Evolutionary conservation across 1,284 basidiomycete species (phyloP), one percentile per base, ranked within the genome.

Genomic region (Porogramme epimiltina): DNA sequence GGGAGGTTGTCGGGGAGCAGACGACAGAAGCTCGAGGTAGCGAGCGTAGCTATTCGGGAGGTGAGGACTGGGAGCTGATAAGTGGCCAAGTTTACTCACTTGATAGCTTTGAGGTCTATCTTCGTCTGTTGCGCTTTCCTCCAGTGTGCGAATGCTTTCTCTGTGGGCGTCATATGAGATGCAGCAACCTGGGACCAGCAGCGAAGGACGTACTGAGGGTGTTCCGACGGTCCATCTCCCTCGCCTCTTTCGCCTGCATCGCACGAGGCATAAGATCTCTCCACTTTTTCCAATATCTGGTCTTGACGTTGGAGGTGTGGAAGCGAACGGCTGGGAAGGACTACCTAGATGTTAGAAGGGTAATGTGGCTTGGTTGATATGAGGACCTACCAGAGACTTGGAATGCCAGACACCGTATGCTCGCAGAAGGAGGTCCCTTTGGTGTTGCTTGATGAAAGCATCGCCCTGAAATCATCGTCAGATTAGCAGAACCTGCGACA

Each of bases 281-380:
- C 89, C 89, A 92, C 26, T 70, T 71, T 38, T 74, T 69, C 81
- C 88, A 90, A 53, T 76, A 77, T 55, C 78, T 83, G 4, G 70
- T 67, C 66, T 87, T 90, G 39, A 77, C 65, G 55, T 80, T 77
- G 20, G 72, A 77, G 1, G 85, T 80, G 66, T 85, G 77, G 66
- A 91, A 88, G 18, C 80, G 80, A 53, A 92, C 81, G 4, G 89
- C 90, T 33, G 89, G 88, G 16, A 90, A 71, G 22, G 86, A 83
- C 87, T 37, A n/a, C n/a, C 5, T 6, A 16, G 34, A 5, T 16
- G 16, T 37, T 13, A 37, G 34, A 37, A 6, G n/a, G 8, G 6
- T 31, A 8, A 31, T 31, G 13, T 31, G 28, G 8, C 13, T 13
- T 31, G 38, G 42, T 31, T 33, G 24, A 66, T 72, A n/a, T 37